These are phyloP conservation scores for Pleurotus pulmonarius DNA, from an alignment of 768 basidiomycete genomes.

Conservation along the genomic window DNA sequence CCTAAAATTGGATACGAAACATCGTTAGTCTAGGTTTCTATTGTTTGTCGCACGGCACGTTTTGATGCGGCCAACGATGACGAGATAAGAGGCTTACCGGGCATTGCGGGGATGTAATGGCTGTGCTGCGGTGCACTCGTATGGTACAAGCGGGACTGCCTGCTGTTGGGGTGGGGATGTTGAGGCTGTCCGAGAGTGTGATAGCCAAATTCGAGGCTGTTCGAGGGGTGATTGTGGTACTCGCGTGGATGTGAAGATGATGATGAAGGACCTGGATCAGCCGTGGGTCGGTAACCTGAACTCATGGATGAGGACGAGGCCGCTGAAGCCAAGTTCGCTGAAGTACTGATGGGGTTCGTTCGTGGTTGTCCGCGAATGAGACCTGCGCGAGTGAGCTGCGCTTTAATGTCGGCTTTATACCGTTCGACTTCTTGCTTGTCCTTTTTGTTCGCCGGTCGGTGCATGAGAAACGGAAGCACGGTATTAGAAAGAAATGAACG, in stretches of 20 bases:
- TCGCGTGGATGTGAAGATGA: constrained; percentile 14
- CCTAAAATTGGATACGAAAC: constrained; percentile 22
- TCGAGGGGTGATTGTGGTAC: neutral
- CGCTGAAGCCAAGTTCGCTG: constrained; percentile 36
- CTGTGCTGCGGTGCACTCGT: neutral
- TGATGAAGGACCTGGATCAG: constrained; percentile 15
- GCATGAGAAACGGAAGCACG: constrained; percentile 12
- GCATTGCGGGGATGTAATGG: constrained; percentile 34
- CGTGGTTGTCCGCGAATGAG: constrained; percentile 83
- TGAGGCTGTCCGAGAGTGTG: constrained; percentile 17
- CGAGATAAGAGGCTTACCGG: constrained; percentile 31
- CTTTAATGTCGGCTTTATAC: constrained; percentile 83
- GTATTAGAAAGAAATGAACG: constrained; percentile 18
- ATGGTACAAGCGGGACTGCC: constrained; percentile 7
- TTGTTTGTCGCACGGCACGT: too few relatives aligned
- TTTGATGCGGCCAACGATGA: neutral
- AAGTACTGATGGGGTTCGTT: constrained; percentile 24
- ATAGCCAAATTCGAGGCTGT: constrained; percentile 15
- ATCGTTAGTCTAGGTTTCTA: constrained; percentile 13
- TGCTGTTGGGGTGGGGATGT: constrained; percentile 17
- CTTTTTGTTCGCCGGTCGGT: constrained; percentile 29
- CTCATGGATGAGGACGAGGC: constrained; percentile 13
- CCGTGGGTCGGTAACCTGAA: constrained; percentile 1
- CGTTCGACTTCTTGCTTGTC: constrained; percentile 79
- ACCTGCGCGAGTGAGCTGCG: constrained; percentile 71